A percentile compares a stretch with the other conserved stretches of the same genome.
phyloP scores from a whole-genome alignment of 2,329 filamentous ascomycete genomes.

The Xylaria sp. region DNA sequence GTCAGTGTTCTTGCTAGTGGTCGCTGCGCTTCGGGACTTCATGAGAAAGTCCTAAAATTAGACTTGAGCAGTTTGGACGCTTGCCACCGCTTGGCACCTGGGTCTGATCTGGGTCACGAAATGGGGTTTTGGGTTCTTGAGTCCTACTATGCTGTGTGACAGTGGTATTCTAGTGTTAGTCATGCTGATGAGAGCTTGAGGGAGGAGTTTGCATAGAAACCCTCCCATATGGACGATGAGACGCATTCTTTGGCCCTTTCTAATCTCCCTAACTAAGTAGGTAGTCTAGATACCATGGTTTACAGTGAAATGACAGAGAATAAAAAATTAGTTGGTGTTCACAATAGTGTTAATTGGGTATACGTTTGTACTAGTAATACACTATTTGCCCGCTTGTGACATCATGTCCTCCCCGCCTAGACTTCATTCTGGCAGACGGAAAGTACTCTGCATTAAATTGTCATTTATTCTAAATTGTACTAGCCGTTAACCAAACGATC shows the following conservation, averaged over 20 bases:
- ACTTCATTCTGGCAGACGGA: background rate
- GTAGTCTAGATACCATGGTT: background rate
- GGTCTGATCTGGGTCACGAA: background rate
- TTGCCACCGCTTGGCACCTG: slow-evolving; percentile 1
- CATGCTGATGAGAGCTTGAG: background rate
- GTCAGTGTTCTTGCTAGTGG: background rate
- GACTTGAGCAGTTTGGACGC: background rate
- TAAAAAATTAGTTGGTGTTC: background rate
- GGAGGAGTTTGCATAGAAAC: background rate
- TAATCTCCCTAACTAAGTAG: background rate
- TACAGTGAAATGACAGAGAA: background rate
- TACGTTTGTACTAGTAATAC: background rate
- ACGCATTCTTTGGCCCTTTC: background rate
- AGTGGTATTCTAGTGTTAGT: background rate
- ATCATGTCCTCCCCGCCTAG: background rate
- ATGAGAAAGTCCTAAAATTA: slow-evolving; percentile 13
- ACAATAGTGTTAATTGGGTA: background rate
- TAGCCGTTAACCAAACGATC: background rate
- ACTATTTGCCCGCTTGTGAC: background rate
- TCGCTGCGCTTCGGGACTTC: background rate
- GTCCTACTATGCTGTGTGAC: background rate
- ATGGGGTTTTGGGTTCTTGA: background rate
- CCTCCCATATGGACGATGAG: background rate
- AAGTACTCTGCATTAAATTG: slow-evolving; percentile 7
- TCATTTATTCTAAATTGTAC: background rate